Conservation (phyloP, 257 asterid species). For the Galeopsis tetrahit region DNA sequence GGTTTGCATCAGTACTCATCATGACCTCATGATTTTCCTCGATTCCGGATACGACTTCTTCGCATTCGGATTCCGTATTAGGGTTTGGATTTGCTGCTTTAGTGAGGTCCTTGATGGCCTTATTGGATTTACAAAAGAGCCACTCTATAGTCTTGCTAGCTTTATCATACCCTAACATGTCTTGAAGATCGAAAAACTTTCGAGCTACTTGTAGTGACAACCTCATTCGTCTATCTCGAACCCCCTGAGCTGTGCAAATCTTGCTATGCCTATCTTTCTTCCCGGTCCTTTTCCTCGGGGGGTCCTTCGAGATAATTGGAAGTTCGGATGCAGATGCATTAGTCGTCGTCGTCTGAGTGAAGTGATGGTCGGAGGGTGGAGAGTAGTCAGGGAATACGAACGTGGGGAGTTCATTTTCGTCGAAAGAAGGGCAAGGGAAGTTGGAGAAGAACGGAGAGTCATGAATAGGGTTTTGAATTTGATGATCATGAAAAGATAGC, state of each 20-base stretch:
- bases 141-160: constrained; percentile 84
- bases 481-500: constrained; percentile 34
- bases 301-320: neutral
- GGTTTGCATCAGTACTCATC: too few relatives aligned
- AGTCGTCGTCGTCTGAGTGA: too few relatives aligned
- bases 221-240: constrained; percentile 75
- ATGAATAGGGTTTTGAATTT: constrained; percentile 30
- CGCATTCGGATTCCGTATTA: constrained; percentile 36
- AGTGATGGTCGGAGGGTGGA: neutral
- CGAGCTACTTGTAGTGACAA: constrained; percentile 70
- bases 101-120: constrained; percentile 57
- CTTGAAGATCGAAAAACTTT: constrained; percentile 78
- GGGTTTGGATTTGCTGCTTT: neutral
- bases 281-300: constrained; percentile 46
- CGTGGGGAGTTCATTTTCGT: constrained; percentile 48
- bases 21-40: constrained; percentile 26
- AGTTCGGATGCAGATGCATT: neutral
- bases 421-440: constrained; percentile 56
- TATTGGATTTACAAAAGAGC: constrained; percentile 63
- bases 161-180: constrained; percentile 74
- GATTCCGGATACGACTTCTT: constrained; percentile 40
- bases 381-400: constrained; percentile 37
- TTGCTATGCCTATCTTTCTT: constrained; percentile 79
- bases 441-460: constrained; percentile 35
- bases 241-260: constrained; percentile 76